phyloP scores from a whole-genome alignment of 2,329 filamentous ascomycete species.

The Elsinoe batatas region DNA sequence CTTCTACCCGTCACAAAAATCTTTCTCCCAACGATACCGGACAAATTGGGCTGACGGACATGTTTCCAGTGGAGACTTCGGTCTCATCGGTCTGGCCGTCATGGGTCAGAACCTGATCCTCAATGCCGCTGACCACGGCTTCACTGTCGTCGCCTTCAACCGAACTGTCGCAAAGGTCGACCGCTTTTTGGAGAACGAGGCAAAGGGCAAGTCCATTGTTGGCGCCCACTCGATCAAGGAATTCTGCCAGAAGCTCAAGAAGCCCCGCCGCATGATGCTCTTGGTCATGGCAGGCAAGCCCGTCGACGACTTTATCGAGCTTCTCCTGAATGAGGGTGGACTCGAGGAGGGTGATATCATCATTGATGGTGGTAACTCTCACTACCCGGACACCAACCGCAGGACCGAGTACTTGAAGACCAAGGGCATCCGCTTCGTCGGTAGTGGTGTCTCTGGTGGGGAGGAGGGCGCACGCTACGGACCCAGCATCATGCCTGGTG shows the following conservation, averaged over 20 bases:
- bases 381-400: slow-evolving; percentile 98
- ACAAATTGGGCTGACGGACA: slow-evolving; percentile 5
- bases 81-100: slow-evolving; percentile 44
- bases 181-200: slow-evolving; percentile 42
- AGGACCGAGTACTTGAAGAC: slow-evolving; percentile 74
- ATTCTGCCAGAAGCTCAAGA: slow-evolving; percentile 95
- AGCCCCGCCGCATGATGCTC: slow-evolving; percentile 92
- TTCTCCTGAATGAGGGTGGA: slow-evolving; percentile 58
- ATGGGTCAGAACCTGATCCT: slow-evolving; percentile 48
- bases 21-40: slow-evolving; percentile 6
- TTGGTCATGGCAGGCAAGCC: slow-evolving; percentile 97
- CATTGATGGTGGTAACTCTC: slow-evolving; percentile 98
- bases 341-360: slow-evolving; percentile 88
- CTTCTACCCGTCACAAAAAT: slow-evolving; percentile 19
- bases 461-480: slow-evolving; percentile 98
- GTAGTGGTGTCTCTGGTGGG: slow-evolving; percentile 94
- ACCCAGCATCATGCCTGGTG: slow-evolving; percentile 96
- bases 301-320: slow-evolving; percentile 98
- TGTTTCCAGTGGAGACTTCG: slow-evolving; percentile 40
- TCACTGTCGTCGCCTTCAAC: slow-evolving; percentile 98
- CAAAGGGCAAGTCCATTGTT: slow-evolving; percentile 75
- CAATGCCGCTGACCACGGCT: slow-evolving; percentile 53
- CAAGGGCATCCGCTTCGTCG: slow-evolving; percentile 94
- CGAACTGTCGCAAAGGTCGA: slow-evolving; percentile 98
- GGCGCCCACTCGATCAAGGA: slow-evolving; percentile 91